A percentile compares a stretch with the other conserved stretches of the same genome.
phyloP scores from a whole-genome alignment of 2,329 filamentous ascomycete genomes.

The Calonectria naviculata region DNA sequence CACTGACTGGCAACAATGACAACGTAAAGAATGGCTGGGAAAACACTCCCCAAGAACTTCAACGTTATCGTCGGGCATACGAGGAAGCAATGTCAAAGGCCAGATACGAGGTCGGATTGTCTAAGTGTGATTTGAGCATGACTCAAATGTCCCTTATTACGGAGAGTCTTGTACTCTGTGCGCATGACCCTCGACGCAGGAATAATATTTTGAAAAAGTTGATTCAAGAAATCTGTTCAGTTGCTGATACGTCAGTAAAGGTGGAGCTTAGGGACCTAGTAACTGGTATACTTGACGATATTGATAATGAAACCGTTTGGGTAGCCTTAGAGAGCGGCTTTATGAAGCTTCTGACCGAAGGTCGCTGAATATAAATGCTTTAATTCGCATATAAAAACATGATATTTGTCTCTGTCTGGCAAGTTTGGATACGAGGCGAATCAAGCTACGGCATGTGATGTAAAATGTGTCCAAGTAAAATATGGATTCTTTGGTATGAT shows the following conservation, averaged over 20 bases:
- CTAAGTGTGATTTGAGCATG: not conserved
- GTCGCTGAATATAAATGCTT: not conserved
- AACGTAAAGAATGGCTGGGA: conserved; percentile 1
- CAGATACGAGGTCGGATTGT: not conserved
- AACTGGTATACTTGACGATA: not conserved
- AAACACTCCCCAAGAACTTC: not conserved
- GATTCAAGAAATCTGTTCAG: not conserved
- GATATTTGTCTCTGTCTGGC: too few species aligned
- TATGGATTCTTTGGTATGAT: not conserved
- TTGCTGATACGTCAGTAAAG: not conserved
- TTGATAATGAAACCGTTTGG: not conserved
- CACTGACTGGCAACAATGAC: not conserved
- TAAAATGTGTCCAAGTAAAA: not conserved
- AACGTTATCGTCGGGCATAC: not conserved
- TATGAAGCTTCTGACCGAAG: not conserved
- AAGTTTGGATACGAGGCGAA: too few species aligned
- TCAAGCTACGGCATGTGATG: not conserved
- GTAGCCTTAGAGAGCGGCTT: not conserved
- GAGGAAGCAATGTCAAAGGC: not conserved
- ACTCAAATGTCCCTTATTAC: not conserved
- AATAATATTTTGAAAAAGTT: not conserved
- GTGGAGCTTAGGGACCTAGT: not conserved
- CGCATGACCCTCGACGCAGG: not conserved
- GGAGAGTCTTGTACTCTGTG: not conserved
- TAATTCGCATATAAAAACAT: not conserved